A percentile compares a stretch with the other conserved stretches of the same genome.
Conservation (phyloP, 768 basidiomycete genomes). For the Kwoniella europaea region DNA sequence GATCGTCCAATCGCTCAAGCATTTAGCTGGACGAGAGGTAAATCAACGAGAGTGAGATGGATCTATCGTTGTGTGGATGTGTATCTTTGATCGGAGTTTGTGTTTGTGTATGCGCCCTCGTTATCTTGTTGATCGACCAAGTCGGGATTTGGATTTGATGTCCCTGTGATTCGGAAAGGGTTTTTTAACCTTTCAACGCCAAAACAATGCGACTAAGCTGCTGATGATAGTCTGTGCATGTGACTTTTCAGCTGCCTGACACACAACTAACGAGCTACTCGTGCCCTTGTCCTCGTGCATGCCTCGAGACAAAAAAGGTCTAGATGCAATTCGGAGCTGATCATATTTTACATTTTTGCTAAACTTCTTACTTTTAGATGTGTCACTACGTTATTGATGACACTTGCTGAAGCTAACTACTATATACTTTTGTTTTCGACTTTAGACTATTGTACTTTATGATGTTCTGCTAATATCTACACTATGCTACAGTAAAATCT, state of each 20-base stretch:
- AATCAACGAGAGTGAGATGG: neutral
- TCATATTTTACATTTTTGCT: neutral
- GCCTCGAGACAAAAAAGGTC: neutral
- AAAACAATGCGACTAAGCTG: neutral
- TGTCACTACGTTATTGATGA: neutral
- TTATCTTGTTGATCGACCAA: neutral
- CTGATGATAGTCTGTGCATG: neutral
- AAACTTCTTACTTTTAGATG: neutral
- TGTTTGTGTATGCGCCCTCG: neutral
- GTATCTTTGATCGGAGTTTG: conserved; percentile 3
- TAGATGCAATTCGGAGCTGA: neutral
- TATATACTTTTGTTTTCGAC: neutral
- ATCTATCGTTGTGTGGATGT: neutral
- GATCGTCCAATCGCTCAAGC: neutral
- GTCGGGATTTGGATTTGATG: neutral
- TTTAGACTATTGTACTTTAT: neutral
- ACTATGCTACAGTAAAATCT: conserved; percentile 1
- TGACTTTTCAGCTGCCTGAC: neutral
- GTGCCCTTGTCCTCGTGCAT: neutral
- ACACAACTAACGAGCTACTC: neutral
- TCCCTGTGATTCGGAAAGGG: conserved; percentile 6
- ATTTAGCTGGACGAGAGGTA: no score
- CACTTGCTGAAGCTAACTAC: neutral
- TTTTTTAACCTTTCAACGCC: neutral
- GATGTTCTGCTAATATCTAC: neutral